phyloP scores from a whole-genome alignment of 73 alveolate genomes.

The Paramecium biaurelia region DNA sequence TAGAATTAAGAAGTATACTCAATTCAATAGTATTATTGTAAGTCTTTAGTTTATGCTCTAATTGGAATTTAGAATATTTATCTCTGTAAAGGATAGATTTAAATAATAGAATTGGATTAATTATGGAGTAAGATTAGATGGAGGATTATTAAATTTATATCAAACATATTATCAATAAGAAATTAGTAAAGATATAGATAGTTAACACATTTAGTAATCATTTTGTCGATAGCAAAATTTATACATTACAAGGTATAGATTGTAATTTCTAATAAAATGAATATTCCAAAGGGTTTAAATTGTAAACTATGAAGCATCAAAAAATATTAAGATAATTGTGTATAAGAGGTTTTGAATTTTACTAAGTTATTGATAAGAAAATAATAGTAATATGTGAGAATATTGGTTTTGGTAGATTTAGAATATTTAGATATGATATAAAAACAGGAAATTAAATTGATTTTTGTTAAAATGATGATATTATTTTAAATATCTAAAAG shows the following conservation, averaged over 20 bases:
- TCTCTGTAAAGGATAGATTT: neutral
- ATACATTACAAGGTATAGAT: neutral
- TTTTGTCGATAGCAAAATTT: neutral
- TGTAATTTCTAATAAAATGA: neutral
- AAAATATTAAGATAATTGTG: neutral
- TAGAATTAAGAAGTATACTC: neutral
- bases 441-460: neutral
- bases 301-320: neutral
- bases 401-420: neutral
- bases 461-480: neutral
- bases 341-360: neutral
- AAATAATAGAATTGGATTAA: neutral
- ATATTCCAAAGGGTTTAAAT: neutral
- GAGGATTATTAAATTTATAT: neutral
- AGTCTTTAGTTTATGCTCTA: neutral
- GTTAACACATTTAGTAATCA: neutral
- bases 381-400: neutral
- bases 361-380: neutral
- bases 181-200: neutral
- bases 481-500: neutral
- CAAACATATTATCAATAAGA: neutral
- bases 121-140: neutral
- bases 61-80: neutral
- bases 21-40: neutral
- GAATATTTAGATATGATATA: neutral